Base-by-base conservation (phyloP, 345 rosid species). In the Pugionium cornutum region DNA sequence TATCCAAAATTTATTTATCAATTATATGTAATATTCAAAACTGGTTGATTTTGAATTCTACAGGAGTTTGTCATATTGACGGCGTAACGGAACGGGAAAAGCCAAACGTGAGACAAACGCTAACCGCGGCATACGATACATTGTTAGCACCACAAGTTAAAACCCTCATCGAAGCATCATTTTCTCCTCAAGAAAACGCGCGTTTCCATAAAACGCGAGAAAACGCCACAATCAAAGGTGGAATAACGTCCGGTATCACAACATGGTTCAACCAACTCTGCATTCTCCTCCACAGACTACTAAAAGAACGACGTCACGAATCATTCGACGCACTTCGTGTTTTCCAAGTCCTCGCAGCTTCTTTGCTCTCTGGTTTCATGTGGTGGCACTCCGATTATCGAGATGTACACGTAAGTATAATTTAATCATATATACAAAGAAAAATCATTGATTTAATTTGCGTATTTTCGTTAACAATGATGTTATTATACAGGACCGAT, bases 331-430 rank as follows among this genome's bases (percentile, higher is more conserved):
- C 58, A 34, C 90, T 88, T 46, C 76, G 91, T 30, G 80, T 92
- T 54, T 86, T 86, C 82, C 98, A 92, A 79, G 97, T 89, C 7
- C 5, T 88, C 0, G 67, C 86, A 0, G 91, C 89, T 1, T 89
- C 97, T 0, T 8, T 88, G 3, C 60, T 92, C n/a, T 82, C 79
- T 1, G 89, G 94, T 26, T 55, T 83, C n/a, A 89, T 92, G 95
- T 92, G 97, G 97, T 92, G 98, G 98, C 98, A 82, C 60, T 92
- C 97, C 0, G 90, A 88, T 78, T 79, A 62, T 44, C 68, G 44
- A 0, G 87, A 88, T 28, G 67, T 94, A 33, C 73, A 74, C 42
- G 77, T 74, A 67, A 61, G 77, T 61, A 58, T 43, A 51, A 28
- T 1, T 9, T 44, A 46, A 45, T 32, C 18, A 18, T 18, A 18